Conservation (phyloP, 2,329 filamentous ascomycete genomes). For the Geosmithia morbida region DNA sequence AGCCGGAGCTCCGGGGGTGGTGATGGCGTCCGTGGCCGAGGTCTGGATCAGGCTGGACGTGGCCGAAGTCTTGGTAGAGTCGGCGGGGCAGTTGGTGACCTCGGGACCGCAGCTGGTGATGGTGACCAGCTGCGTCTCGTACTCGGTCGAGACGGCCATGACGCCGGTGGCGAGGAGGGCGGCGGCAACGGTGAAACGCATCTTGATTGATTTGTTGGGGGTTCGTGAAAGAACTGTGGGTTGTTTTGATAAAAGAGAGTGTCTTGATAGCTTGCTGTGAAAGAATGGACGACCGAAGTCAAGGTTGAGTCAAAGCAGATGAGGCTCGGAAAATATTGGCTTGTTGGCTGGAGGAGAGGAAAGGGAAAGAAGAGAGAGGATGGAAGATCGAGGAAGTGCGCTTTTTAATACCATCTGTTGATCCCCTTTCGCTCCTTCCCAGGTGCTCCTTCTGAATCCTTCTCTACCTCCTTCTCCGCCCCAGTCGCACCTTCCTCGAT, state of each 20-base stretch:
- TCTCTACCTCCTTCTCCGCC: neutral
- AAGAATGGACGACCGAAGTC: conserved; percentile 47
- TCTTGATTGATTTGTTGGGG: conserved; percentile 30
- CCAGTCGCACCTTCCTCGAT: neutral
- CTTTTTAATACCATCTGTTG: conserved; percentile 3
- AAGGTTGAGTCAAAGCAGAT: conserved; percentile 23
- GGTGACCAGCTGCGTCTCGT: conserved; percentile 43
- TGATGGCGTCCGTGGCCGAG: conserved; percentile 15
- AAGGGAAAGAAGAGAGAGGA: conserved; percentile 7
- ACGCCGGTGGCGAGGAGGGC: conserved; percentile 5
- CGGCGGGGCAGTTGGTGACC: conserved; percentile 46
- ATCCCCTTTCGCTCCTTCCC: neutral
- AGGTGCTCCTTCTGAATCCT: neutral
- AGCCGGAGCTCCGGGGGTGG: conserved; percentile 7
- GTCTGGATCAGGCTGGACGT: conserved; percentile 4
- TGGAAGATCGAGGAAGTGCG: neutral
- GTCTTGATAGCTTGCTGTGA: conserved; percentile 16
- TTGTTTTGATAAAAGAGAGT: conserved; percentile 7
- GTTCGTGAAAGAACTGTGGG: conserved; percentile 17
- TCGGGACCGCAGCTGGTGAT: conserved; percentile 45
- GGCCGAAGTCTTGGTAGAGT: conserved; percentile 18
- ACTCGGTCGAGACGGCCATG: conserved; percentile 29
- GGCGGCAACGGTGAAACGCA: conserved; percentile 43
- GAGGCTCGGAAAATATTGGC: conserved; percentile 20
- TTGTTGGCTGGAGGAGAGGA: conserved; percentile 25